phyloP scores from a whole-genome alignment of 2,329 filamentous ascomycete species.

The Fonsecaea multimorphosa region DNA sequence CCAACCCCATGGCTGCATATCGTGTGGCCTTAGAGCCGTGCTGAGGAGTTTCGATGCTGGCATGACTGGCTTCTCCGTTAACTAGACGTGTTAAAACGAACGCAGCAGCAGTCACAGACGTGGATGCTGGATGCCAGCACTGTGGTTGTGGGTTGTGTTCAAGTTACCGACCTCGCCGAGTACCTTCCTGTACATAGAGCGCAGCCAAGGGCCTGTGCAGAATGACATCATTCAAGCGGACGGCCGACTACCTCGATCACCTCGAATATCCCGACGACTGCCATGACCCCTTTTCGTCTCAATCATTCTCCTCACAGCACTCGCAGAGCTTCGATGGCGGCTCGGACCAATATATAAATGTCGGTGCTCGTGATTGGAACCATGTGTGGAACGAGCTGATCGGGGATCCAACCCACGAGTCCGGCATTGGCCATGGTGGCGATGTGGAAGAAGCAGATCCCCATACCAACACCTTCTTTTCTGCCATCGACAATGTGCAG shows the following conservation, averaged over 20 bases:
- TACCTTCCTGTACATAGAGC: too few relatives aligned
- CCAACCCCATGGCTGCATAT: neutral
- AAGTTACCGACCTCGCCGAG: too few relatives aligned
- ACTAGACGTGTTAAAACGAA: neutral
- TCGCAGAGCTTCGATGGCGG: neutral
- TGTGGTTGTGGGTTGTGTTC: too few relatives aligned
- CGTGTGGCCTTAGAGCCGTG: neutral
- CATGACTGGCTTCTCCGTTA: neutral
- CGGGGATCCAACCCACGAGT: slow-evolving; percentile 4
- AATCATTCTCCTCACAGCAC: neutral
- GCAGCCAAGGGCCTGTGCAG: neutral
- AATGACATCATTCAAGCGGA: slow-evolving; percentile 13
- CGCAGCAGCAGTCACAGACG: neutral
- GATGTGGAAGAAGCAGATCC: neutral
- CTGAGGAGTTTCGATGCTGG: neutral
- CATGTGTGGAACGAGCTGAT: slow-evolving; percentile 20
- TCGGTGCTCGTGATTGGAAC: slow-evolving; percentile 15
- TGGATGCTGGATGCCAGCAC: neutral
- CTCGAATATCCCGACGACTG: neutral
- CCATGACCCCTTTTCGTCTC: neutral
- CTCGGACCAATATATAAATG: neutral
- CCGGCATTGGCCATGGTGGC: neutral
- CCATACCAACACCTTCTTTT: neutral
- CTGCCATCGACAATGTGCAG: slow-evolving; percentile 7
- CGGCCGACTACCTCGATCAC: neutral